Evolutionary conservation across 805 yeast genomes (phyloP), one percentile per base, ranked within the genome.

Genomic region (Wickerhamiella vanderwaltii): DNA sequence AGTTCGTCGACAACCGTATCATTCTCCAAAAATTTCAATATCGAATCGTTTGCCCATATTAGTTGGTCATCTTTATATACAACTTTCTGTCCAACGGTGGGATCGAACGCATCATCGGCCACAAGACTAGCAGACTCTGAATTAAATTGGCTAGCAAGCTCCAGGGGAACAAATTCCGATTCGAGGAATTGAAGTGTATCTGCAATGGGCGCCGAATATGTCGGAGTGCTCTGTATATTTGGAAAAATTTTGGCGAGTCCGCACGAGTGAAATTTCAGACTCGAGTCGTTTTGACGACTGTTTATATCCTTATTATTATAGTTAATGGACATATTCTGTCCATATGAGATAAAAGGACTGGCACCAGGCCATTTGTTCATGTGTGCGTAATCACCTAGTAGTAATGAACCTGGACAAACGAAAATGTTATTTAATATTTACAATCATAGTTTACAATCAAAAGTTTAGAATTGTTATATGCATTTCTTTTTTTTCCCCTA

Each of bases 401-500:
- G 26, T 23, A 23, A 11, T 11, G 26, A 7, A 7, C 26, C 26
- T 11, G 11, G 26, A 23, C 11, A 7, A 23, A 7, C 11, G 11
- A 11, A 23, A 23, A 23, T 7, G 26, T 23, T n/a, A n/a, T n/a
- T n/a, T n/a, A n/a, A n/a, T n/a, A n/a, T n/a, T n/a, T n/a, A n/a
- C 11, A 23, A 23, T 11, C 11, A 23, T 23, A 23, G 7, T 7
- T 23, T 11, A 23, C 9, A 23, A 23, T 23, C 26, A 11, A 23
- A 7, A 23, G 9, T 7, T 23, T 23, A 7, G 7, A 11, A 23
- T 7, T 7, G 26, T 4, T 32, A 32, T 32, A 20, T 32, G 20
- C 35, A 32, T 15, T 29, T 7, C 15, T 13, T 62, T 73, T 39
- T 34, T 6, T n/a, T 29, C 4, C 16, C 18, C 30, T n/a, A n/a